These are phyloP conservation scores for Ceratobasidium sp. DNA, from an alignment of 1,284 basidiomycete species.

Conservation along the genomic window DNA sequence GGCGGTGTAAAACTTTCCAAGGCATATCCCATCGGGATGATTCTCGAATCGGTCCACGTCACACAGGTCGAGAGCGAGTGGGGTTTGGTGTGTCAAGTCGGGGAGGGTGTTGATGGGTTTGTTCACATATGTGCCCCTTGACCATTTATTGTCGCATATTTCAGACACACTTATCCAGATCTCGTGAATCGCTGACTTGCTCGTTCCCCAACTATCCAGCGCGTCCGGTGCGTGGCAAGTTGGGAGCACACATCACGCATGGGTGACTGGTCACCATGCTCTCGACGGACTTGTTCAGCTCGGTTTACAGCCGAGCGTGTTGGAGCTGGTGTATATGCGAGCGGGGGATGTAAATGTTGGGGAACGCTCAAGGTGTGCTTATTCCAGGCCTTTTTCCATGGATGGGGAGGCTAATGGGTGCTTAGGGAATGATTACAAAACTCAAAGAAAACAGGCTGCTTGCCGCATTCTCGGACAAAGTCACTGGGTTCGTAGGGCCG, in stretches of 20 bases:
- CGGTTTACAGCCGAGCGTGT: constrained; percentile 83
- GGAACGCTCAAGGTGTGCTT: constrained; percentile 73
- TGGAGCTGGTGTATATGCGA: constrained; percentile 90
- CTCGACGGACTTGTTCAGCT: constrained; percentile 93
- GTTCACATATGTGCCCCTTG: constrained; percentile 82
- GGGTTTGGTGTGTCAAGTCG: constrained; percentile 79
- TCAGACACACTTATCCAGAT: constrained; percentile 76
- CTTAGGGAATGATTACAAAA: constrained; percentile 79
- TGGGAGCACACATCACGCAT: constrained; percentile 84
- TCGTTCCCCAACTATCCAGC: constrained; percentile 78
- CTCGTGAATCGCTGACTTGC: constrained; percentile 93
- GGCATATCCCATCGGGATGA: constrained; percentile 78
- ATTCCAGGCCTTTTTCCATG: not conserved
- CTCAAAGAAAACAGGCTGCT: constrained; percentile 85
- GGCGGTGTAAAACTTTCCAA: constrained; percentile 59
- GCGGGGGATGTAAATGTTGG: constrained; percentile 88
- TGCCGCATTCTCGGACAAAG: constrained; percentile 84
- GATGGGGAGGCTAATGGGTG: not conserved
- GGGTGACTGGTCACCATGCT: constrained; percentile 90
- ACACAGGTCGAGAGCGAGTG: constrained; percentile 81
- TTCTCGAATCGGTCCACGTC: constrained; percentile 80
- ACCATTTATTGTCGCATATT: not conserved
- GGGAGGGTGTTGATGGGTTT: constrained; percentile 78
- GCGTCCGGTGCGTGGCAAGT: constrained; percentile 83
- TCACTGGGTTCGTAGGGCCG: constrained; percentile 95